Evolutionary conservation across 148 eudicot genomes (phyloP).

Genomic region (Vaccinium macrocarpon): DNA sequence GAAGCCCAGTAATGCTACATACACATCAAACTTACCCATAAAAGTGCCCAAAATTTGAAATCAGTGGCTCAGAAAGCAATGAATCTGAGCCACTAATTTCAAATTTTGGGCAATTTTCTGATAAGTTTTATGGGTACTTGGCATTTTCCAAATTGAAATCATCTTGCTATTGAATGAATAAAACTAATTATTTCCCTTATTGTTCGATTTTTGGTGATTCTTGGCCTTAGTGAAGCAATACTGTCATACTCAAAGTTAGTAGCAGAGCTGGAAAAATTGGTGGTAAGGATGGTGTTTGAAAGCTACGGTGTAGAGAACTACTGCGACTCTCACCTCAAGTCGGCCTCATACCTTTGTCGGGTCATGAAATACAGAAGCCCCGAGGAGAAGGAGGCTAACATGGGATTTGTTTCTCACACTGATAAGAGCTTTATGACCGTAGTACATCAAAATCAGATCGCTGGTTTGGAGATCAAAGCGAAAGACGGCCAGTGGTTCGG

Average conservation of each 20-base stretch:
- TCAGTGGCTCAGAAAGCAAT: too few relatives aligned
- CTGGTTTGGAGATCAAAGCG: slow-evolving; percentile 47
- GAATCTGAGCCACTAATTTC: too few relatives aligned
- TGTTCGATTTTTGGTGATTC: background rate
- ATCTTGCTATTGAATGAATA: background rate
- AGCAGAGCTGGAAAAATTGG: slow-evolving; percentile 41
- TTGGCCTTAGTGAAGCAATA: slow-evolving; percentile 28
- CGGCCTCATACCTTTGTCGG: slow-evolving; percentile 34
- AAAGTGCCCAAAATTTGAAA: too few relatives aligned
- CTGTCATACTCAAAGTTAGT: slow-evolving; percentile 28
- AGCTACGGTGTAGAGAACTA: slow-evolving; percentile 46
- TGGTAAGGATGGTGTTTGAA: slow-evolving; percentile 44
- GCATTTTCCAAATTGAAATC: background rate
- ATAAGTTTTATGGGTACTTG: too few relatives aligned
- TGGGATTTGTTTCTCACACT: slow-evolving; percentile 44
- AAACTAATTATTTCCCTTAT: background rate
- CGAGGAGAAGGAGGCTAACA: slow-evolving; percentile 23
- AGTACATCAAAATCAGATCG: slow-evolving; percentile 41
- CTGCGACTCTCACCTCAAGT: slow-evolving; percentile 25
- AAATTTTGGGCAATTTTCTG: too few relatives aligned
- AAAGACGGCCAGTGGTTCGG: slow-evolving; percentile 43
- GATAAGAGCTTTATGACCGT: slow-evolving; percentile 48
- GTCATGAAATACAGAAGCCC: slow-evolving; percentile 43
- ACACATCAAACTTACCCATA: too few relatives aligned
- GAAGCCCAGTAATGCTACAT: too few relatives aligned